Evolutionary conservation across 768 basidiomycete species (phyloP).

Genomic region (Hirschioporus abietinus): DNA sequence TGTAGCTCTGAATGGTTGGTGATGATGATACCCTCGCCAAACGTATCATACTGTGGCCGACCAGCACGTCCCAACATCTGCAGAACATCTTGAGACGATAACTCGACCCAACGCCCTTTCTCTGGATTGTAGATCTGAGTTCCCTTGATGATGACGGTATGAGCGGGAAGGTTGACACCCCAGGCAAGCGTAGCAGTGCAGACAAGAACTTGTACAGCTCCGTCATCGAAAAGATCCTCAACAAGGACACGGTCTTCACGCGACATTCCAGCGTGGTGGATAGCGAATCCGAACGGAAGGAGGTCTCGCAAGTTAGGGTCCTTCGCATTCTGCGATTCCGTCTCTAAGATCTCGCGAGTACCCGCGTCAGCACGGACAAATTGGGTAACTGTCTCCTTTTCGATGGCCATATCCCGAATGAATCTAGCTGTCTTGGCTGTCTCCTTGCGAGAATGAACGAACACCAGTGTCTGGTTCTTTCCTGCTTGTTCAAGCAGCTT

Average conservation of each 20-base stretch:
- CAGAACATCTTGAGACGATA: slow-evolving; percentile 92
- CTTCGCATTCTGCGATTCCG: slow-evolving; percentile 78
- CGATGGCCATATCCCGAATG: slow-evolving; percentile 90
- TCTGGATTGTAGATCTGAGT: slow-evolving; percentile 99
- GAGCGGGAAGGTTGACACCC: slow-evolving; percentile 98
- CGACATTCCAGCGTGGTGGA: slow-evolving; percentile 97
- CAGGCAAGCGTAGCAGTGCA: slow-evolving; percentile 98
- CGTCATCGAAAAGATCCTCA: slow-evolving; percentile 91
- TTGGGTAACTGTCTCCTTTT: slow-evolving; percentile 93
- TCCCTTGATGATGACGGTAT: slow-evolving; percentile 99
- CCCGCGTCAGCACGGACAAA: slow-evolving; percentile 94
- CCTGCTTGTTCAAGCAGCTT: slow-evolving; percentile 91
- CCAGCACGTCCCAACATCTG: slow-evolving; percentile 99
- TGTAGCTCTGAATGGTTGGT: slow-evolving; percentile 96
- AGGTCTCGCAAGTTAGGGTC: slow-evolving; percentile 84
- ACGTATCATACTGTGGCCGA: slow-evolving; percentile 95
- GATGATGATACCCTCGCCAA: slow-evolving; percentile 96
- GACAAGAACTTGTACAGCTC: slow-evolving; percentile 88
- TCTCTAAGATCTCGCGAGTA: slow-evolving; percentile 81
- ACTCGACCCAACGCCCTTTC: slow-evolving; percentile 95
- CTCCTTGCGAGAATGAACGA: slow-evolving; percentile 98
- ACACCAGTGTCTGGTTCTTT: slow-evolving; percentile 91
- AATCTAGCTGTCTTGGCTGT: slow-evolving; percentile 96
- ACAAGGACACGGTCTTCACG: slow-evolving; percentile 86
- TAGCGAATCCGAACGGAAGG: slow-evolving; percentile 93